Evolutionary conservation across 768 basidiomycete genomes (phyloP), one percentile per base, ranked within the genome.

Genomic region (Clathrus columnatus): DNA sequence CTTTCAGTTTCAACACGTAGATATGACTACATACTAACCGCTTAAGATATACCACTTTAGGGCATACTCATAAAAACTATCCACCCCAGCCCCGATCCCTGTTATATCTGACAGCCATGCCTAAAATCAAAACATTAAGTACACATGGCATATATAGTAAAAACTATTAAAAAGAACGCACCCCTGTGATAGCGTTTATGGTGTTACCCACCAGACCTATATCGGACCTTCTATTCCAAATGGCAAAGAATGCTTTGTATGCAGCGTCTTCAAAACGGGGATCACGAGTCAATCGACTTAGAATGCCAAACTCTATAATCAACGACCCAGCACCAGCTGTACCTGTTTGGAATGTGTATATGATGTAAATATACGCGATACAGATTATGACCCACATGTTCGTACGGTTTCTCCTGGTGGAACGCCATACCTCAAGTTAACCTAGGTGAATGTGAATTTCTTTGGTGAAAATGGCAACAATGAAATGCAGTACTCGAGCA

Each of bases 31-130:
- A 66, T 65, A 67, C 73, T 30, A 60, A 85, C 86, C 85, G 62
- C 87, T 91, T 64, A 92, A 64, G 41, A 95, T 83, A 65, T 93
- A 92, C 83, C 91, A 91, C 64, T 94, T 94, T 44, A 93, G 69
- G 10, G 91, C 88, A 68, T 94, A 94, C 66, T 99, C 96, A 65
- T 87, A 93, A 67, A 95, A 96, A 2, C 89, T 92, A 67, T 98
- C 96, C 43, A 96, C 84, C 0, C 96, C 96, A 5, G 96, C 96
- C 23, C 95, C 95, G 28, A 94, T 87, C 1, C 86, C 80, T 24
- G 83, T 84, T 6, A 85, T 70, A 59, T 91, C 85, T 17, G 92
- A 47, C 20, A 30, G 29, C 26, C 45, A 52, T 30, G 26, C 30
- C 18, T 63, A 62, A 17, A 63, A 44, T 61, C 59, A 62, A 14